phyloP scores from a whole-genome alignment of 116 monocot genomes.

The Cymodocea nodosa region DNA sequence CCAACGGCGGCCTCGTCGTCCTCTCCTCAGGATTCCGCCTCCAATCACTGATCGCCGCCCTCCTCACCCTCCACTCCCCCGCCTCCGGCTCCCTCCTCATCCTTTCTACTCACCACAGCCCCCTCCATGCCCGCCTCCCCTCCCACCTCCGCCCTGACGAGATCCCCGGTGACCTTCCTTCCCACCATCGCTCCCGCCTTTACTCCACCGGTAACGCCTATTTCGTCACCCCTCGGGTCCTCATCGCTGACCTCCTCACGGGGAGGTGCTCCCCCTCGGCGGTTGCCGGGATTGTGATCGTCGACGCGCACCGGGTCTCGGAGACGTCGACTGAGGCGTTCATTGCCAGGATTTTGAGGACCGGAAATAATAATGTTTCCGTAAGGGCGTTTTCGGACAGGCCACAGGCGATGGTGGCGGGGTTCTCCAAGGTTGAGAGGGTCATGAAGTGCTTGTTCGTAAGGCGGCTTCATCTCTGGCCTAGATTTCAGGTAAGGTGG shows the following conservation, averaged over 20 bases:
- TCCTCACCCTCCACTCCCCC: conserved; percentile 40
- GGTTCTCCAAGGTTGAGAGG: conserved; percentile 76
- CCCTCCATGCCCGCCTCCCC: conserved; percentile 17
- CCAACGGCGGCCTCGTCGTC: conserved; percentile 49
- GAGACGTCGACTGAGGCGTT: conserved; percentile 88
- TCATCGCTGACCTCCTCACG: conserved; percentile 82
- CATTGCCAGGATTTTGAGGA: conserved; percentile 48
- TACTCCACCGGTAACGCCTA: conserved; percentile 34
- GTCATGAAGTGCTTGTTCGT: conserved; percentile 58
- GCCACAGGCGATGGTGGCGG: conserved; percentile 59
- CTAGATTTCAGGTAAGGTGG: conserved; percentile 68
- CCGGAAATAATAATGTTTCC: conserved; percentile 19
- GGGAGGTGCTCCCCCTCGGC: conserved; percentile 37
- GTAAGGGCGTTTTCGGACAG: conserved; percentile 59
- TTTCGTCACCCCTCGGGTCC: conserved; percentile 70
- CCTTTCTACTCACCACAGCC: conserved; percentile 45
- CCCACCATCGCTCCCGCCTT: conserved; percentile 19
- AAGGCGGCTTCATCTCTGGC: conserved; percentile 67
- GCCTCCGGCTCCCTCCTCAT: conserved; percentile 37
- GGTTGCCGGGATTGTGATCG: conserved; percentile 49
- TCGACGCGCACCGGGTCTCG: conserved; percentile 74
- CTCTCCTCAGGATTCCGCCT: conserved; percentile 57
- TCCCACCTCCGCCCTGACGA: conserved; percentile 15
- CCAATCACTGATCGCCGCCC: conserved; percentile 33
- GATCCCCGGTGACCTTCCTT: conserved; percentile 6